Evolutionary conservation across 2,329 filamentous ascomycete genomes (phyloP).

Genomic region (Pleurostoma richardsiae): DNA sequence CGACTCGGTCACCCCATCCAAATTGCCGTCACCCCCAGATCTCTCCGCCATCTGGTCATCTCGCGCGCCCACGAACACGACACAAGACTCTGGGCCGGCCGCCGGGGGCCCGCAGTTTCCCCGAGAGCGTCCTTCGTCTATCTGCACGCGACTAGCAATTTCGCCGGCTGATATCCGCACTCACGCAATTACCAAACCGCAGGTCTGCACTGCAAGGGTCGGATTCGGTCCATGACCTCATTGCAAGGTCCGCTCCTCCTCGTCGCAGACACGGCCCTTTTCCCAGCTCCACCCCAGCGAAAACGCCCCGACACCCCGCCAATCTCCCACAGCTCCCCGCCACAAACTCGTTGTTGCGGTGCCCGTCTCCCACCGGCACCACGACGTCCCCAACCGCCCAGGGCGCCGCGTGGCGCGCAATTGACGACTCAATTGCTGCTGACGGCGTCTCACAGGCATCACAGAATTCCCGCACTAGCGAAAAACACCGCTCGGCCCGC

Average conservation of each 20-base stretch:
- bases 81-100: too few species aligned
- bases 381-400: conserved; percentile 10
- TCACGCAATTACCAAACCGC: not conserved
- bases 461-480: conserved; percentile 9
- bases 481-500: conserved; percentile 11
- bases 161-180: not conserved
- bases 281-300: not conserved
- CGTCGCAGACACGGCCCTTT: not conserved
- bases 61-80: too few species aligned
- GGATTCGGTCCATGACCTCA: not conserved
- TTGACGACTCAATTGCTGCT: conserved; percentile 14
- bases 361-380: not conserved
- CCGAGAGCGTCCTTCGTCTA: not conserved
- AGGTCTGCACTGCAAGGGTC: not conserved
- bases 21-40: too few species aligned
- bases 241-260: not conserved
- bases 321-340: not conserved
- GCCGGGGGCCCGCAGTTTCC: too few species aligned
- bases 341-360: not conserved
- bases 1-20: too few species aligned
- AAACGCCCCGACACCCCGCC: not conserved
- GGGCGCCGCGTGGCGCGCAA: conserved; percentile 20
- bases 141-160: not conserved
- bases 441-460: conserved; percentile 1
- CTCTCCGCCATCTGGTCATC: too few species aligned